Evolutionary conservation across 495 filamentous ascomycete genomes (phyloP).

Genomic region (Podospora fimiseda): DNA sequence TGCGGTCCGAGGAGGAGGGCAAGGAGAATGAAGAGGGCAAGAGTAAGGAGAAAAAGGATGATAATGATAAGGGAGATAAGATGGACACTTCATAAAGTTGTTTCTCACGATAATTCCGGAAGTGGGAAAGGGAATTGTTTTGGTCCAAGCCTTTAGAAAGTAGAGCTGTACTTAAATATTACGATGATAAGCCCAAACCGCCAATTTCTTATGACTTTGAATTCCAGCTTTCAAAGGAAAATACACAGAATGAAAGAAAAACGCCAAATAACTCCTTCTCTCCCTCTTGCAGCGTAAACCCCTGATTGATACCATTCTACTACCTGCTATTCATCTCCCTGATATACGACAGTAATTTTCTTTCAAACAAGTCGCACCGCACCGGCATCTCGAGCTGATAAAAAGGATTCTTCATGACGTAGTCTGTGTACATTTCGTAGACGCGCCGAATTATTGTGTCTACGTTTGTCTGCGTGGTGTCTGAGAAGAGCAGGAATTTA

Average conservation of each 20-base stretch:
- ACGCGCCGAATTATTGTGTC: slow-evolving; percentile 73
- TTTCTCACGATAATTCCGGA: not conserved
- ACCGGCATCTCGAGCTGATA: slow-evolving; percentile 98
- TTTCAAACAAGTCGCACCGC: slow-evolving; percentile 87
- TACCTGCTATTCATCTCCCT: slow-evolving; percentile 51
- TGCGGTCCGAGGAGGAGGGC: slow-evolving; percentile 58
- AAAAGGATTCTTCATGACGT: slow-evolving; percentile 99
- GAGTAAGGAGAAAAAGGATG: slow-evolving; percentile 35
- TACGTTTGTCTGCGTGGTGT: slow-evolving; percentile 81
- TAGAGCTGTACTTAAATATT: no score
- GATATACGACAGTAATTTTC: slow-evolving; percentile 69
- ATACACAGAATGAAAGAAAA: slow-evolving; percentile 1
- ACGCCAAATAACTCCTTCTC: slow-evolving; percentile 21
- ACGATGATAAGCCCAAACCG: no score
- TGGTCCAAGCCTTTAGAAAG: no score
- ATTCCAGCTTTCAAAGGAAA: no score
- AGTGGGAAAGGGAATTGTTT: no score
- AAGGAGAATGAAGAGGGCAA: slow-evolving; percentile 50
- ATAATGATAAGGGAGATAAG: slow-evolving; percentile 59
- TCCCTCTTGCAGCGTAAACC: no score
- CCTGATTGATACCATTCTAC: no score
- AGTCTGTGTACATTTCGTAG: slow-evolving; percentile 94
- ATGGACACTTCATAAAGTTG: slow-evolving; percentile 88
- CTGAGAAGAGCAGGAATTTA: slow-evolving; percentile 93
- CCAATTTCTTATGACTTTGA: no score